Base-by-base conservation (phyloP, 2,329 filamentous ascomycete species). In the Phaeomoniella chlamydospora region DNA sequence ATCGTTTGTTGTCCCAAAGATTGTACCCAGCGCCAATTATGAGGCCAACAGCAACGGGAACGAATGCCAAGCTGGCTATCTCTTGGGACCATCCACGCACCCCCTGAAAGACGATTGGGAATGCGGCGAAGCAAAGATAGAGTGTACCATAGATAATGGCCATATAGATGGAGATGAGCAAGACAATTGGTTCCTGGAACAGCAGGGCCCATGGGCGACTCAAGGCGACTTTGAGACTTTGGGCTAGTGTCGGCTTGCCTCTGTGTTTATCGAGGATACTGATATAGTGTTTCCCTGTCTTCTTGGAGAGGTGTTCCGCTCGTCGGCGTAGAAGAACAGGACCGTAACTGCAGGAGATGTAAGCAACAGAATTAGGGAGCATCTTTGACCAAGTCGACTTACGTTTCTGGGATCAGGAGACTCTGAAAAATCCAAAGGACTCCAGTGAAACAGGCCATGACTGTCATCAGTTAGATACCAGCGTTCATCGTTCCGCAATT, bases 361-460 rank as follows among this genome's bases (percentile, higher is more conserved):
- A n/a, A n/a, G n/a, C n/a, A n/a, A n/a, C n/a, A n/a, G n/a, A n/a
- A n/a, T n/a, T n/a, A n/a, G n/a, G n/a, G n/a, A n/a, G n/a, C n/a
- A n/a, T n/a, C n/a, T n/a, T n/a, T n/a, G n/a, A n/a, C n/a, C n/a
- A n/a, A n/a, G n/a, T n/a, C 9, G 22, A 9, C 22, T 9, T 26
- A 26, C 22, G 73, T 77, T 53, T 77, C 73, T 1, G 71, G 72
- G 3, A 77, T 61, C 14, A 62, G 42, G 17, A 74, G 41, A 0
- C 60, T 49, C 40, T 64, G 66, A 36, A 66, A 39, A 33, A 76
- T 64, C 67, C 71, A 77, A 35, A 79, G 64, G 9, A 64, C 53
- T 11, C 72, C 73, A 2, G 72, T 77, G 52, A 81, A 77, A 41
- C 74, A 70, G 37, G 69, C 67, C 50, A 75, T 67, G 35, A 80